Percentiles rank a stretch among this genome's conserved stretches.
phyloP scores from a whole-genome alignment of 257 asterid genomes.

The Apocynum venetum region DNA sequence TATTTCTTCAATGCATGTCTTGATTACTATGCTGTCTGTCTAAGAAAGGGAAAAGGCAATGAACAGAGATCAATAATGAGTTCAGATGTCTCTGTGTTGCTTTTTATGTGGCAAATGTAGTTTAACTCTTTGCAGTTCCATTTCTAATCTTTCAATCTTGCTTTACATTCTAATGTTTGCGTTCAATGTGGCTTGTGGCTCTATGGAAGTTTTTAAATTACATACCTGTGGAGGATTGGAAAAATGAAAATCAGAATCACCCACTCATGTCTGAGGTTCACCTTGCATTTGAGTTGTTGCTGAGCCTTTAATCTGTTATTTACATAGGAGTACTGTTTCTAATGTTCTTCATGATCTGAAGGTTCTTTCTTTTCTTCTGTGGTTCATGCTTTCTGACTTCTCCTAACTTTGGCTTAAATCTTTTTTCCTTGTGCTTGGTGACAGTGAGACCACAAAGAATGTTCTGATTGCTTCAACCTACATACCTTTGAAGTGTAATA shows the following conservation, averaged over 20 bases:
- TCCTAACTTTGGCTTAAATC: neutral
- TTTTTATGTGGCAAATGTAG: neutral
- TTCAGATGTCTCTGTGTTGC: neutral
- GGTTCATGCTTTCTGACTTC: neutral
- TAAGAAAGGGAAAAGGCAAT: neutral
- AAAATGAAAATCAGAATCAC: neutral
- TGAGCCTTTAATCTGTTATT: neutral
- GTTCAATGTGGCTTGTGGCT: neutral
- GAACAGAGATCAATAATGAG: neutral
- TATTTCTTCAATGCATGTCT: neutral
- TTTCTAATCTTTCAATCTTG: neutral
- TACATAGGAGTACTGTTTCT: neutral
- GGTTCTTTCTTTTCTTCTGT: neutral
- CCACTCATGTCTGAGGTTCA: neutral
- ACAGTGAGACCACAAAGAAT: constrained; percentile 76
- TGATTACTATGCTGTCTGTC: neutral
- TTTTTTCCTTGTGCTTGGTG: constrained; percentile 11
- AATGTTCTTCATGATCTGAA: neutral
- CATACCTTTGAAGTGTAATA: constrained; percentile 56
- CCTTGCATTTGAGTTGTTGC: neutral
- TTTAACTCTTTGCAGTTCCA: neutral
- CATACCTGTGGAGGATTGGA: neutral
- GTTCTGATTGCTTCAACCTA: constrained; percentile 73
- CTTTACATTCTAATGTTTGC: neutral
- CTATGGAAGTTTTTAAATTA: too few species aligned